A percentile compares a stretch with the other conserved stretches of the same genome.
phyloP scores from a whole-genome alignment of 805 yeast genomes.

The Wickerhamomyces alni region DNA sequence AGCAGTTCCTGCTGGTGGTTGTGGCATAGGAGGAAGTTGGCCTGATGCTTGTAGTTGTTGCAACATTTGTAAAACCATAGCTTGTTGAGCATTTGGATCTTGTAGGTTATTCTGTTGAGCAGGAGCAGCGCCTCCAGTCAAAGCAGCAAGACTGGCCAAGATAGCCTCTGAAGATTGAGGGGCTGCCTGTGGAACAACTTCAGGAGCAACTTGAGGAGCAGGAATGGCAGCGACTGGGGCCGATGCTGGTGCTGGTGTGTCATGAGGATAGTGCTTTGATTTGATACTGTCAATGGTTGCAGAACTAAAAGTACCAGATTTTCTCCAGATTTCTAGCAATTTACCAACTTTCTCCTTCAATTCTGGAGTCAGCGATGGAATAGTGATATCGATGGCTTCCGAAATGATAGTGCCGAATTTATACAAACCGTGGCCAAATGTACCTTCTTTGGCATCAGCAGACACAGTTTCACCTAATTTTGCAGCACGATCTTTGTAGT shows the following conservation, averaged over 20 bases:
- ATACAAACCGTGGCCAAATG: constrained; percentile 67
- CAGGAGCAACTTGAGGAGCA: constrained; percentile 19
- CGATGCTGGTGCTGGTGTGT: constrained; percentile 18
- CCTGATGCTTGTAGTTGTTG: constrained; percentile 26
- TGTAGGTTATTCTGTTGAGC: constrained; percentile 9
- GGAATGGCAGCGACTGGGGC: constrained; percentile 32
- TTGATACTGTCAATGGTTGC: constrained; percentile 49
- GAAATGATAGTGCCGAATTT: constrained; percentile 61
- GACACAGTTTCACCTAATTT: constrained; percentile 44
- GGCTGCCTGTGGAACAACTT: too few species aligned
- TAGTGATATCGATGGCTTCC: constrained; percentile 55
- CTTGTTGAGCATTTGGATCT: constrained; percentile 31
- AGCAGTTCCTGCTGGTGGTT: constrained; percentile 12
- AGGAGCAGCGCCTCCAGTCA: constrained; percentile 7
- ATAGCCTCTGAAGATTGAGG: constrained; percentile 44
- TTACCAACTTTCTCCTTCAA: constrained; percentile 73
- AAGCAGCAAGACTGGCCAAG: constrained; percentile 43
- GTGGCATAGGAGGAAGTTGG: constrained; percentile 20
- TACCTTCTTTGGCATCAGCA: constrained; percentile 55
- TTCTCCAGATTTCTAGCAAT: constrained; percentile 88
- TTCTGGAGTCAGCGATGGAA: constrained; percentile 47
- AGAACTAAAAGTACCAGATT: constrained; percentile 69
- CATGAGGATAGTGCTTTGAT: constrained; percentile 44
- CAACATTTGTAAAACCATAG: constrained; percentile 35
- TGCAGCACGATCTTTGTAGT: constrained; percentile 69